Evolutionary conservation across 768 basidiomycete species (phyloP).

Genomic region (Amanita phalloides): DNA sequence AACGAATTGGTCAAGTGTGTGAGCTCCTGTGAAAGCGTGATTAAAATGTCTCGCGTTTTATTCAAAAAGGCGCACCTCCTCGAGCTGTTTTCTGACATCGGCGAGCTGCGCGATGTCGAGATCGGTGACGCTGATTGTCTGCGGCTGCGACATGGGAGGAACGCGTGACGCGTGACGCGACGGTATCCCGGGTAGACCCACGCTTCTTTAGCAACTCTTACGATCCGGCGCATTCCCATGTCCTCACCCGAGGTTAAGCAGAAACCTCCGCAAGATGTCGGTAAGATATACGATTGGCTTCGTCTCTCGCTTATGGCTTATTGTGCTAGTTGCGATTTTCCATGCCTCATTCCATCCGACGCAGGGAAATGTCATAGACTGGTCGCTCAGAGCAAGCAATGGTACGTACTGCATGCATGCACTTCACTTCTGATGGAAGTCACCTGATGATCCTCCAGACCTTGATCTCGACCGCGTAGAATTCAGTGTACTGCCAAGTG

Average conservation of each 20-base stretch:
- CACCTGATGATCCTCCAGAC: constrained; percentile 26
- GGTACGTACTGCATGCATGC: constrained; percentile 26
- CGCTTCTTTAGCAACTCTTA: constrained; percentile 2
- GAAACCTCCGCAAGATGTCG: constrained; percentile 37
- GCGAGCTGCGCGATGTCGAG: constrained; percentile 79
- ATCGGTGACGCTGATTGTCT: constrained; percentile 73
- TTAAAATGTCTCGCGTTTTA: neutral
- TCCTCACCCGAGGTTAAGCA: constrained; percentile 8
- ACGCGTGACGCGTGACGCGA: constrained; percentile 1
- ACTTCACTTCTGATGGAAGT: neutral
- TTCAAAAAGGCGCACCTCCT: constrained; percentile 50
- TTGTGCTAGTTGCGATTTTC: constrained; percentile 60
- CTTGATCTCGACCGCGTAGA: constrained; percentile 62
- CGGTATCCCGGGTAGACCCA: constrained; percentile 3
- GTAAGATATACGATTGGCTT: constrained; percentile 16
- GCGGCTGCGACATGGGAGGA: constrained; percentile 24
- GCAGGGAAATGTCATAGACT: constrained; percentile 69
- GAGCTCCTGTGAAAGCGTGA: constrained; percentile 53
- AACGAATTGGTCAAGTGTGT: constrained; percentile 88
- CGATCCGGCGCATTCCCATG: constrained; percentile 10
- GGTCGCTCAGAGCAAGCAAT: constrained; percentile 62
- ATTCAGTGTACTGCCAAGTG: constrained; percentile 75
- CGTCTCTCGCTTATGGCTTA: neutral
- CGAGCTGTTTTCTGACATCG: constrained; percentile 85
- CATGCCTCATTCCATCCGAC: constrained; percentile 82